Evolutionary conservation across 208 protist species (phyloP), one percentile per base, ranked within the genome.

Genomic region (Acanthamoeba castellanii): DNA sequence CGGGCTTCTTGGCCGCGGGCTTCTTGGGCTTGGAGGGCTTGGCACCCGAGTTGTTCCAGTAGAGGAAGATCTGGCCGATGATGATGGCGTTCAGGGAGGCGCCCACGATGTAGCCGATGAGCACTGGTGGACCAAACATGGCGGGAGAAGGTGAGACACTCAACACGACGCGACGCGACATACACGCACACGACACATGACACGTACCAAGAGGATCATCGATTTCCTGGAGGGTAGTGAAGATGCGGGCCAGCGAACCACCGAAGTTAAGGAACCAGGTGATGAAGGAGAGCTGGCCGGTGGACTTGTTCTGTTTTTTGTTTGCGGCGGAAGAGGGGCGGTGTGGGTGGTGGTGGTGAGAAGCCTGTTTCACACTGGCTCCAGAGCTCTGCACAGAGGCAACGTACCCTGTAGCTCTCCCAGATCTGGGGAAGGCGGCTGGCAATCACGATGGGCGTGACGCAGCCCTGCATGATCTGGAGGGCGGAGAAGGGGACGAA

Each of bases 211-310:
- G 68, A 55, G 42, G 68, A 34, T 94, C 88, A 27, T 87, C n/a
- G 66, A 96, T 76, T 52, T 97, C 95, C 45, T 95, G 92, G 16
- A 96, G 3, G 1, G 95, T 97, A 11, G 96, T 97, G 94, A 97
- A 97, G 18, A 97, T 88, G 85, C 96, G 78, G 32, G 95, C 96
- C 27, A 96, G 27, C 74, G 94, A 93, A 42, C 96, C 96, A 27
- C 57, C 94, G 18, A 96, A 82, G 61, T 97, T 96, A 27, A 97
- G 85, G 59, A 95, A 85, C 32, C 50, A 96, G 30, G 96, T 97
- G 61, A 97, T 95, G 37, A 97, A 95, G 37, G 96, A 96, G 3
- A 97, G 87, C 95, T 96, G 96, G n/a, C 96, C 96, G 66, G 95
- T 96, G 95, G 72, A 92, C 68, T 95, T 95, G 55, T 90, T 90